Evolutionary conservation across 164 flowering plant genomes (phyloP).

Genomic region (Umbellularia californica): DNA sequence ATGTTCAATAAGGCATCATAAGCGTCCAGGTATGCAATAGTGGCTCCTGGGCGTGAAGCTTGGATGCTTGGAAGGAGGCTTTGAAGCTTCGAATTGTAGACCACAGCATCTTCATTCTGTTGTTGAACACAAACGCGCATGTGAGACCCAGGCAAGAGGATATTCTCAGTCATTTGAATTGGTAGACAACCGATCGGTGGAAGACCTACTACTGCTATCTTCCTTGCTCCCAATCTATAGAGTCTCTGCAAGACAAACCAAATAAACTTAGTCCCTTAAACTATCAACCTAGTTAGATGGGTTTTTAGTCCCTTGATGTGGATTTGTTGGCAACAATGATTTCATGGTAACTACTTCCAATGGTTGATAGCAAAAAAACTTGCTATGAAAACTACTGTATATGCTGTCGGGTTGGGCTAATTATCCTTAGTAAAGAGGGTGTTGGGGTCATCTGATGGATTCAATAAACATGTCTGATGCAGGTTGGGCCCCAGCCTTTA

Average conservation of each 20-base stretch:
- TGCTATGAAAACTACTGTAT: no score
- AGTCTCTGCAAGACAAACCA: background rate
- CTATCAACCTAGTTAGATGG: no score
- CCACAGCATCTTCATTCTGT: constrained; percentile 23
- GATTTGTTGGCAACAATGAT: no score
- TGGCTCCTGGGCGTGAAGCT: constrained; percentile 13
- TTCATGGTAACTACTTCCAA: no score
- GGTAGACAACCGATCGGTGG: constrained; percentile 45
- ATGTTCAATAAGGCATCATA: constrained; percentile 35
- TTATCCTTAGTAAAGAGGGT: no score
- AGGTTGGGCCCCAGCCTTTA: no score
- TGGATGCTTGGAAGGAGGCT: constrained; percentile 9
- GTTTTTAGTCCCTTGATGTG: no score
- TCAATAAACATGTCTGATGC: no score
- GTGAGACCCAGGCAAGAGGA: constrained; percentile 6
- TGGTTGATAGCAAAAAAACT: no score
- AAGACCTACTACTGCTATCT: constrained; percentile 24
- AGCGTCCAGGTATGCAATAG: constrained; percentile 17
- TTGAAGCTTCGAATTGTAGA: constrained; percentile 32
- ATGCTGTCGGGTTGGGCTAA: no score
- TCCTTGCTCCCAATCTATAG: constrained; percentile 24
- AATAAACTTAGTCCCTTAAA: background rate
- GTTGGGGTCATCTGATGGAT: no score
- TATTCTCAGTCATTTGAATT: constrained; percentile 18
- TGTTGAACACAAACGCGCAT: constrained; percentile 17